These are phyloP conservation scores for Aspergillus sp. DNA, from an alignment of 2,329 filamentous ascomycete genomes.

Conservation along the genomic window DNA sequence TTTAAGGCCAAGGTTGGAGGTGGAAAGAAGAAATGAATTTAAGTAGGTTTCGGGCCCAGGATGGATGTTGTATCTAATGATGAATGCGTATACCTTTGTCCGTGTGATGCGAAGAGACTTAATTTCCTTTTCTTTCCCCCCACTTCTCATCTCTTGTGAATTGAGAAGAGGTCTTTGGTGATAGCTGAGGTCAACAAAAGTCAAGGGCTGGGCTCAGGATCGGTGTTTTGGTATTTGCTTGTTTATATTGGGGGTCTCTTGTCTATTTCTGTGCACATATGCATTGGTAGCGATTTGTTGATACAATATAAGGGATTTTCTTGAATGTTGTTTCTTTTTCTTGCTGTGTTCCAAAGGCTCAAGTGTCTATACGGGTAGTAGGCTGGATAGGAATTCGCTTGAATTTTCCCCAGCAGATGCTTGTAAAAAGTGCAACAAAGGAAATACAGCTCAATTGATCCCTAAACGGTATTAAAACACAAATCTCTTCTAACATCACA, in stretches of 20 bases:
- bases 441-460: conserved; percentile 19
- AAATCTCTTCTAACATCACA: conserved; percentile 26
- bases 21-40: conserved; percentile 43
- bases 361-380: not conserved
- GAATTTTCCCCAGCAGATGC: not conserved
- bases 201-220: conserved; percentile 13
- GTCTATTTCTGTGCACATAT: conserved; percentile 21
- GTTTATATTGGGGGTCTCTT: conserved; percentile 6
- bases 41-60: not conserved
- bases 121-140: not conserved
- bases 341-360: not conserved
- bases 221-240: conserved; percentile 21
- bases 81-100: conserved; percentile 6
- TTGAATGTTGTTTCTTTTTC: conserved; percentile 1
- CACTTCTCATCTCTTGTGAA: not conserved
- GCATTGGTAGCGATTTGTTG: conserved; percentile 29
- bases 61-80: conserved; percentile 7
- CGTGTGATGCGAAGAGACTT: not conserved
- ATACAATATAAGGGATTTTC: conserved; percentile 19
- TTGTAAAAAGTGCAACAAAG: conserved; percentile 7
- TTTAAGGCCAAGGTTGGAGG: conserved; percentile 57
- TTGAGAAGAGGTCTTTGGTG: not conserved
- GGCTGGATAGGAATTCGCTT: conserved; percentile 2
- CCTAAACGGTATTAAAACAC: conserved; percentile 23
- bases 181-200: conserved; percentile 7